Conservation (phyloP, 2,329 filamentous ascomycete genomes). For the Raffaelea arxii region DNA sequence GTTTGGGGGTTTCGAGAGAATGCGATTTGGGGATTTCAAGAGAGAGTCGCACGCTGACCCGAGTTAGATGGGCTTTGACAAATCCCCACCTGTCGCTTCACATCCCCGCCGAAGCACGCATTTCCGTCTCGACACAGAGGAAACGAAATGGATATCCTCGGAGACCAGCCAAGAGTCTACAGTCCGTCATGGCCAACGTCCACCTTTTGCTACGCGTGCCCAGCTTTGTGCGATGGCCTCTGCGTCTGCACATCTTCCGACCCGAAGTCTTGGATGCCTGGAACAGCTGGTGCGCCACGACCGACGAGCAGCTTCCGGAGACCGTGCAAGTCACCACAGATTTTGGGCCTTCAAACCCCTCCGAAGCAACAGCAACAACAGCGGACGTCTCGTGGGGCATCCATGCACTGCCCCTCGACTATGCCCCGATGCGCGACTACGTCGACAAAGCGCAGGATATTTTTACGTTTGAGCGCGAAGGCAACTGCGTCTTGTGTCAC, state of each 20-base stretch:
- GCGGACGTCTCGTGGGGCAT: slow-evolving; percentile 33
- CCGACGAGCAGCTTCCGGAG: slow-evolving; percentile 34
- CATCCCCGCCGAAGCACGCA: slow-evolving; percentile 55
- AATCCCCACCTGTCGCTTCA: slow-evolving; percentile 75
- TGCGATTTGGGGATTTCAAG: not conserved
- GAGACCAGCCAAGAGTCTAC: slow-evolving; percentile 50
- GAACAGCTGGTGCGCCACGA: slow-evolving; percentile 45
- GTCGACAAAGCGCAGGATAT: slow-evolving; percentile 45
- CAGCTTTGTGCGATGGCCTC: slow-evolving; percentile 76
- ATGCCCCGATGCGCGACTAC: slow-evolving; percentile 41
- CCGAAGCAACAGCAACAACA: not conserved
- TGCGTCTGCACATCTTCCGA: slow-evolving; percentile 70
- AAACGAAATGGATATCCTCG: slow-evolving; percentile 46
- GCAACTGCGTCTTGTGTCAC: slow-evolving; percentile 43
- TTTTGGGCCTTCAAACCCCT: slow-evolving; percentile 24
- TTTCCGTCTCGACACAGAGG: slow-evolving; percentile 39
- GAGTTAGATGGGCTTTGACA: slow-evolving; percentile 88
- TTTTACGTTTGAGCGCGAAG: slow-evolving; percentile 46
- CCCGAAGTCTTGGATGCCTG: slow-evolving; percentile 61
- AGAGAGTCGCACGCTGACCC: too few species aligned
- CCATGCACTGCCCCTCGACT: slow-evolving; percentile 44
- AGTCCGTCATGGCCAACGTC: slow-evolving; percentile 66
- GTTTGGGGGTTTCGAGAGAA: not conserved
- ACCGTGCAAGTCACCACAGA: slow-evolving; percentile 49
- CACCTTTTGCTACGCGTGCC: slow-evolving; percentile 69